A percentile compares a stretch with the other conserved stretches of the same genome.
Evolutionary conservation across 176 grass and related monocot species (phyloP).

Genomic region (Carex pumila): DNA sequence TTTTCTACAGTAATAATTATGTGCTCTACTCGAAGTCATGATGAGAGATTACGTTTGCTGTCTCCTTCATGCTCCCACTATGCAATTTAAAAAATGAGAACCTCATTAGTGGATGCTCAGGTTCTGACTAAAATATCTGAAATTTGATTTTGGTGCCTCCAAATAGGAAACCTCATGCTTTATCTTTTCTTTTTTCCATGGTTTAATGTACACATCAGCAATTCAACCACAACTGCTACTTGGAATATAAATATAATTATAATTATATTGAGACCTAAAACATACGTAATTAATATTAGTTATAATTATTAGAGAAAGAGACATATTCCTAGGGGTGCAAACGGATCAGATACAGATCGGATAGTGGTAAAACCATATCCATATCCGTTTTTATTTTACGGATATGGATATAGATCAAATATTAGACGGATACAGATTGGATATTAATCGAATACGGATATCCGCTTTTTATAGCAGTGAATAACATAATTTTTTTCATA

Average conservation of each 20-base stretch:
- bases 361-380: too few species aligned
- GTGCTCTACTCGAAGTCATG: neutral
- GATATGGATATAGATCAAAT: too few species aligned
- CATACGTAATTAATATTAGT: neutral
- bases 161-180: slow-evolving; percentile 15
- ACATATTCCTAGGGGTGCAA: neutral
- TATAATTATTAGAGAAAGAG: neutral
- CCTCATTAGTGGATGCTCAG: slow-evolving; percentile 3
- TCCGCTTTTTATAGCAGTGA: too few species aligned
- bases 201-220: slow-evolving; percentile 2
- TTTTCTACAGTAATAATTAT: neutral
- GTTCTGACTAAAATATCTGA: slow-evolving; percentile 14
- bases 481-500: too few species aligned
- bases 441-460: too few species aligned
- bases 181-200: neutral
- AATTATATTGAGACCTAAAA: neutral
- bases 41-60: slow-evolving; percentile 20
- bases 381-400: too few species aligned
- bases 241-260: neutral
- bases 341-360: too few species aligned
- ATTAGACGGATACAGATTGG: too few species aligned
- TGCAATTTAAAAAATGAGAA: slow-evolving; percentile 3
- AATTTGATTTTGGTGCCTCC: slow-evolving; percentile 22
- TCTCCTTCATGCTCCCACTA: slow-evolving; percentile 4
- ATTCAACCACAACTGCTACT: slow-evolving; percentile 9